These are phyloP conservation scores for Thalia dealbata DNA, from an alignment of 176 grass and related monocot genomes.

Conservation along the genomic window DNA sequence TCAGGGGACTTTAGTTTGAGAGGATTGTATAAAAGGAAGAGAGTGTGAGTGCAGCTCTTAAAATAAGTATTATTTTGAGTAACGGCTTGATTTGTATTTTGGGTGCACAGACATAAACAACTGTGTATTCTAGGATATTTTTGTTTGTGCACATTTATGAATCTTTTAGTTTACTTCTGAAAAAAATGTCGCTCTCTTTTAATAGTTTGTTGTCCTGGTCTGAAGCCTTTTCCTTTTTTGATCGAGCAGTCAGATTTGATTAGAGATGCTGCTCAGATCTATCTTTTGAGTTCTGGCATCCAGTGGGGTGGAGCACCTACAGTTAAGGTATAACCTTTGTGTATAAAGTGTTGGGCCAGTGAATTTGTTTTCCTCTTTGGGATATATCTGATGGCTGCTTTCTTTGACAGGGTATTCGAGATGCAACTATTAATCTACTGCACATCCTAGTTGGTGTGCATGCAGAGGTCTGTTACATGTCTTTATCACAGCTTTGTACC, in stretches of 20 bases:
- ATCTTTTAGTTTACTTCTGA: background rate
- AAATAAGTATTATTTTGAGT: background rate
- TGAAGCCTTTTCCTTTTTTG: constrained; percentile 24
- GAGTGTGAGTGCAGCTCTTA: background rate
- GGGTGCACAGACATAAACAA: background rate
- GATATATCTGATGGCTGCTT: constrained; percentile 20
- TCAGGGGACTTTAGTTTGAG: background rate
- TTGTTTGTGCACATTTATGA: background rate
- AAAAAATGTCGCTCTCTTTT: background rate
- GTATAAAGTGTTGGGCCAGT: background rate
- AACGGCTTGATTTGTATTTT: background rate
- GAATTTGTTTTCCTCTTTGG: background rate
- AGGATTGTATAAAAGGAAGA: background rate
- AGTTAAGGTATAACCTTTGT: constrained; percentile 54
- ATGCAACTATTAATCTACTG: constrained; percentile 88
- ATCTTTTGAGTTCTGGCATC: constrained; percentile 83
- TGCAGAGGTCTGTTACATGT: constrained; percentile 82
- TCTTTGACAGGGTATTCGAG: constrained; percentile 78
- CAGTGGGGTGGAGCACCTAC: constrained; percentile 70
- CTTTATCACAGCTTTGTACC: constrained; percentile 14
- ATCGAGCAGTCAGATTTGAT: constrained; percentile 69
- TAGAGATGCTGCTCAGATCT: constrained; percentile 69
- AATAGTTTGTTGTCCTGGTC: background rate
- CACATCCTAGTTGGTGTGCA: constrained; percentile 94
- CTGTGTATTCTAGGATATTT: background rate